Conservation (phyloP, 176 grass and related monocot species). For the Calamus simplicifolius region DNA sequence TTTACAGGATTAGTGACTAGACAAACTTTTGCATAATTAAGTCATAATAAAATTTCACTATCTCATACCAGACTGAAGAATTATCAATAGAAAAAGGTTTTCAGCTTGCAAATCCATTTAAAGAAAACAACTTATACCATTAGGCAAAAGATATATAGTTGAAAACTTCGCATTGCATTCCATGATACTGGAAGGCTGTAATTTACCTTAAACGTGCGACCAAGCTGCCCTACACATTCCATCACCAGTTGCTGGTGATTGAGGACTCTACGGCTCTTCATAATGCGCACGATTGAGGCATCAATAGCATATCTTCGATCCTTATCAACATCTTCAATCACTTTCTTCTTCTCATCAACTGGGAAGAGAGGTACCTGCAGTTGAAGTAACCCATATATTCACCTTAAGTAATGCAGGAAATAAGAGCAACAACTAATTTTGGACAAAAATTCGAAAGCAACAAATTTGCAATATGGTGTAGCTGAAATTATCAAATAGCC, state of each 20-base stretch:
- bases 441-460: neutral
- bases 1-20: too few relatives aligned
- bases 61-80: too few relatives aligned
- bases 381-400: too few relatives aligned
- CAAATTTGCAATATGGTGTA: neutral
- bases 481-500: neutral
- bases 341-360: conserved; percentile 98
- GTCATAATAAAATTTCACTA: too few relatives aligned
- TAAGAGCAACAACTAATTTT: too few relatives aligned
- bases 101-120: too few relatives aligned
- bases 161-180: too few relatives aligned
- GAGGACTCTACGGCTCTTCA: conserved; percentile 91
- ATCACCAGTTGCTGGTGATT: conserved; percentile 69
- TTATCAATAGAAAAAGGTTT: too few relatives aligned
- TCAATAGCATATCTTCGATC: conserved; percentile 97
- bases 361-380: conserved; percentile 73
- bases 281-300: conserved; percentile 94
- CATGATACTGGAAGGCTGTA: too few relatives aligned
- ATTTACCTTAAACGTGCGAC: conserved; percentile 89
- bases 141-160: conserved; percentile 18
- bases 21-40: too few relatives aligned
- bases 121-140: neutral
- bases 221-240: conserved; percentile 90
- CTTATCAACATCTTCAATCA: conserved; percentile 94
- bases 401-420: too few relatives aligned